phyloP scores from a whole-genome alignment of 2,329 filamentous ascomycete species.

The Aureobasidium namibiae region DNA sequence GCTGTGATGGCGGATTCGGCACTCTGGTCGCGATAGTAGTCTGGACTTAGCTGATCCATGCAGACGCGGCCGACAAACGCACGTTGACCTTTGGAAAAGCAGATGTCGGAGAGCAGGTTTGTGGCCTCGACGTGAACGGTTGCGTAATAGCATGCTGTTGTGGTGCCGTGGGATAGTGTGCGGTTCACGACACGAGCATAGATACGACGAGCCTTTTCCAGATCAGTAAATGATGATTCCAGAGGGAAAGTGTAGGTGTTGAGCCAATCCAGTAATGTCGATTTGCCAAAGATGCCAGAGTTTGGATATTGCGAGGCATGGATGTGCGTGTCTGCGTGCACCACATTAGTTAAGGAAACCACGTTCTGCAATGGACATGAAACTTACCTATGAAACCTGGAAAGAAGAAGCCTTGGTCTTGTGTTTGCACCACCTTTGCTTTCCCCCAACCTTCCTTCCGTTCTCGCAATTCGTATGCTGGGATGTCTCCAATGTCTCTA shows the following conservation, averaged over 20 bases:
- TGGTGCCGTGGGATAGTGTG: slow-evolving; percentile 84
- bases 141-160: slow-evolving; percentile 89
- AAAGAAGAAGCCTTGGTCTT: slow-evolving; percentile 65
- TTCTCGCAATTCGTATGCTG: slow-evolving; percentile 16
- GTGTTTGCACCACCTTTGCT: slow-evolving; percentile 30
- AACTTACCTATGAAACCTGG: slow-evolving; percentile 67
- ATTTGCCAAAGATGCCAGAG: slow-evolving; percentile 84
- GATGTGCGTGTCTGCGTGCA: slow-evolving; percentile 67
- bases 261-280: slow-evolving; percentile 88
- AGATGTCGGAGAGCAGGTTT: slow-evolving; percentile 83
- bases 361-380: neutral
- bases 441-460: slow-evolving; percentile 31
- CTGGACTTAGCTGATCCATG: slow-evolving; percentile 75
- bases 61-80: slow-evolving; percentile 91
- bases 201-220: slow-evolving; percentile 56
- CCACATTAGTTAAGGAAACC: neutral
- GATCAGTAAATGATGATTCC: slow-evolving; percentile 64
- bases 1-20: slow-evolving; percentile 51
- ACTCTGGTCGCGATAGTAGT: slow-evolving; percentile 70
- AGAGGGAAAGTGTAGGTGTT: slow-evolving; percentile 92
- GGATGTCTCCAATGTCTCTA: slow-evolving; percentile 24
- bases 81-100: slow-evolving; percentile 69
- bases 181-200: slow-evolving; percentile 72
- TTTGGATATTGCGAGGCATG: slow-evolving; percentile 96
- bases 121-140: slow-evolving; percentile 80